Evolutionary conservation across 208 protist genomes (phyloP).

Genomic region (Spongospora subterranea): DNA sequence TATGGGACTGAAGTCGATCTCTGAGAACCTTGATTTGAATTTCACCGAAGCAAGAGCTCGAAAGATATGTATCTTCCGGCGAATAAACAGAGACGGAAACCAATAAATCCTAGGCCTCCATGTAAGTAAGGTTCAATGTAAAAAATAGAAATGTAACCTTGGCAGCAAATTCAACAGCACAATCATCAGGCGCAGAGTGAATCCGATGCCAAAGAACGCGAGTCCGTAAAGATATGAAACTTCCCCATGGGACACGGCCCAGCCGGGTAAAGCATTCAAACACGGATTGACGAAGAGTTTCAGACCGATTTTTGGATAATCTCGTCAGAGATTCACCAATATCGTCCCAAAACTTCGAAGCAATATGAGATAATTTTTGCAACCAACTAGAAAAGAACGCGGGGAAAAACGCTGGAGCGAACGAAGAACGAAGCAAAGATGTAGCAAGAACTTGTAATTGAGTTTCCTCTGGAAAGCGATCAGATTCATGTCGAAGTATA

Average conservation of each 20-base stretch:
- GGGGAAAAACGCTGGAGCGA: neutral
- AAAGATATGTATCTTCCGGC: no score
- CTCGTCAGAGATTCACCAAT: neutral
- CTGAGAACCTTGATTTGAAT: no score
- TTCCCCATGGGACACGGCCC: neutral
- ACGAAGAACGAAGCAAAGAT: neutral
- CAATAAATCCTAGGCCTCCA: no score
- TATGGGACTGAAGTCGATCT: neutral
- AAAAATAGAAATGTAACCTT: no score
- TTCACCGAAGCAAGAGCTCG: no score
- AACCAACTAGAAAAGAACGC: neutral
- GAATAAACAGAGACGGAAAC: no score
- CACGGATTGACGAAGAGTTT: neutral
- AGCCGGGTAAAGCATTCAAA: neutral
- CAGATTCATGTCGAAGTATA: no score
- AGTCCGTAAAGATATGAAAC: neutral
- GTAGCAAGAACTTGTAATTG: neutral
- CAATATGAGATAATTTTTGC: neutral
- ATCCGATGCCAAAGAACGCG: neutral
- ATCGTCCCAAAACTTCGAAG: neutral
- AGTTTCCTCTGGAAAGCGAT: neutral
- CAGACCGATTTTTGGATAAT: neutral
- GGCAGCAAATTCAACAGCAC: no score
- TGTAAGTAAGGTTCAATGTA: neutral
- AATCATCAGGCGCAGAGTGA: neutral